phyloP scores from a whole-genome alignment of 169 alveolate genomes.

The Sarcocystis neurona region DNA sequence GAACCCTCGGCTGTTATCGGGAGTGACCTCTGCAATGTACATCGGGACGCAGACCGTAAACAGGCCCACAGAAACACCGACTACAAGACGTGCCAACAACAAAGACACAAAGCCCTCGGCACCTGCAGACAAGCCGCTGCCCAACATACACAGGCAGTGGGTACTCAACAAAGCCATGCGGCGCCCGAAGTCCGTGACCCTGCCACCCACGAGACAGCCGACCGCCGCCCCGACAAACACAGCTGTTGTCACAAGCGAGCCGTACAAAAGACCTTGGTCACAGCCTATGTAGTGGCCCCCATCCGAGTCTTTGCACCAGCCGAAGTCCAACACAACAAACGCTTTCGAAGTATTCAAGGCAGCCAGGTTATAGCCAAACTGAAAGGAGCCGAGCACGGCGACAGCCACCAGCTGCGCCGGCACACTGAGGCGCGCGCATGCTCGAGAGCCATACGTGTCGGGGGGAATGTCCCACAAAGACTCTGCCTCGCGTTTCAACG shows the following conservation, averaged over 20 bases:
- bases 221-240: conserved; percentile 59
- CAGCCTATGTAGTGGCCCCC: conserved; percentile 49
- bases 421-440: conserved; percentile 34
- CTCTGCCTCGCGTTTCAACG: conserved; percentile 46
- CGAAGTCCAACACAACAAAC: conserved; percentile 58
- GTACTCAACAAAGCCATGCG: conserved; percentile 52
- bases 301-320: conserved; percentile 61
- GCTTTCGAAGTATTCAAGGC: conserved; percentile 64
- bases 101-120: conserved; percentile 68
- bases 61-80: conserved; percentile 83
- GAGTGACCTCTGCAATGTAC: conserved; percentile 82
- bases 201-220: conserved; percentile 65
- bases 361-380: conserved; percentile 66
- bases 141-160: conserved; percentile 40
- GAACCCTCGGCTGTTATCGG: conserved; percentile 76
- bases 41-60: conserved; percentile 80
- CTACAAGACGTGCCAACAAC: conserved; percentile 76
- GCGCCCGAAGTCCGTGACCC: conserved; percentile 59
- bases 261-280: conserved; percentile 49
- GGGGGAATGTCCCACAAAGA: conserved; percentile 63
- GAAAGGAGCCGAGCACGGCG: conserved; percentile 64
- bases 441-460: conserved; percentile 7
- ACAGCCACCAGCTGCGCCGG: conserved; percentile 60
- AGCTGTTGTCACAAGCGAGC: conserved; percentile 57
- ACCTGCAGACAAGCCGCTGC: conserved; percentile 54